Conservation (phyloP, 2,329 filamentous ascomycete genomes). For the Pestalotiopsis sp. region DNA sequence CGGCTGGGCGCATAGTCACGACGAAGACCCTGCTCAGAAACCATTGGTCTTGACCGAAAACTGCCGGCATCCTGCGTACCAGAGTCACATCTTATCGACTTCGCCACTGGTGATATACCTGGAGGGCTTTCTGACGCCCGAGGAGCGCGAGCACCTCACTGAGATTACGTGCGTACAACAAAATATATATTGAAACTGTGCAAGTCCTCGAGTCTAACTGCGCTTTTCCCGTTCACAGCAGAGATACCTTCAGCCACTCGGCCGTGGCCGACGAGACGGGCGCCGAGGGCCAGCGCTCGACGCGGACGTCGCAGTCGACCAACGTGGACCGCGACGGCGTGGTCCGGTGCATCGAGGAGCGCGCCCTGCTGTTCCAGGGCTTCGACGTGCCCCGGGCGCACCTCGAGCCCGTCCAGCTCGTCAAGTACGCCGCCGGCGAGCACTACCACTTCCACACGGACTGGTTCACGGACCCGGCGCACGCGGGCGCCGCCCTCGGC, state of each 20-base stretch:
- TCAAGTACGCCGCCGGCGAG: constrained; percentile 44
- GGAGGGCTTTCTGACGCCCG: constrained; percentile 34
- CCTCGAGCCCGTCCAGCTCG: constrained; percentile 49
- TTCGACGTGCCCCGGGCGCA: constrained; percentile 35
- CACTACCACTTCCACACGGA: constrained; percentile 52
- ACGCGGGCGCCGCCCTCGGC: constrained; percentile 38
- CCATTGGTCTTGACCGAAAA: constrained; percentile 18
- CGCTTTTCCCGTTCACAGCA: constrained; percentile 25
- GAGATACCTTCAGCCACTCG: constrained; percentile 44
- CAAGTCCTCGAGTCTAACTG: constrained; percentile 11
- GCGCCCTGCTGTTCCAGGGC: constrained; percentile 47
- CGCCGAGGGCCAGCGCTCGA: constrained; percentile 33
- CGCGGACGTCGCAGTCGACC: constrained; percentile 47
- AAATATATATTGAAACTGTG: not conserved
- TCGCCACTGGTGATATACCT: constrained; percentile 41
- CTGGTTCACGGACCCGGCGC: constrained; percentile 44
- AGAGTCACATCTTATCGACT: constrained; percentile 32
- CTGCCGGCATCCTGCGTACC: constrained; percentile 34
- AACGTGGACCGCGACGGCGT: constrained; percentile 41
- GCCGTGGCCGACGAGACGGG: constrained; percentile 37
- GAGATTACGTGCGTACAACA: constrained; percentile 29
- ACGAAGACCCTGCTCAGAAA: constrained; percentile 21
- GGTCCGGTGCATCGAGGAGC: constrained; percentile 47
- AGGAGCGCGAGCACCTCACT: constrained; percentile 36
- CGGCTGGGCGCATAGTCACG: constrained; percentile 21